Evolutionary conservation across 2,329 filamentous ascomycete species (phyloP), one percentile per base, ranked within the genome.

Genomic region (Fusarium sp.): DNA sequence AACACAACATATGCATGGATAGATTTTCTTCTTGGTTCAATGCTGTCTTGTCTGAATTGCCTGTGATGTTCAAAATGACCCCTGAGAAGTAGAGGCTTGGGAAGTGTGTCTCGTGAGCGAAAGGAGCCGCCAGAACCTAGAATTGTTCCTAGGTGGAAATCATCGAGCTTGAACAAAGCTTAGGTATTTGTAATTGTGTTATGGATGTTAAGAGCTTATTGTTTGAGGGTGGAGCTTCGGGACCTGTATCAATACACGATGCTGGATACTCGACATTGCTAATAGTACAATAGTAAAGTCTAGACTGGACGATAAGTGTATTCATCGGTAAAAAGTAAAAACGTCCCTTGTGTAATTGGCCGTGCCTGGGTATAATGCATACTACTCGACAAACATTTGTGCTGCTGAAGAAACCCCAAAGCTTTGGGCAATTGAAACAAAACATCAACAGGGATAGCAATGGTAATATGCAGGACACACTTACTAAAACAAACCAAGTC

Each of bases 381-480:
- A 20, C 38, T 17, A 15, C 28, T 33, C 17, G 11, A n/a, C 22
- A 49, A 43, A 18, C 28, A 31, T 24, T 17, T 11, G 39, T 18
- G 53, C 24, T 18, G 53, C 24, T 59, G 24, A 39, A 48, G 52
- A 65, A 59, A 45, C n/a, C 22, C 20, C n/a, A 22, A 45, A 34
- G 38, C 31, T 44, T 38, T 53, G 60, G 20, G 42, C 38, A 20
- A 20, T 58, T 34, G 24, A 65, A 59, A 51, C 36, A 33, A 38
- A 46, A 31, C 24, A 52, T 31, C 18, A 39, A 28, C 61, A 53
- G 39, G 62, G 62, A 44, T 65, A 45, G 31, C 46, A 53, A 66
- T 65, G 61, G 28, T 39, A 22, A 63, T 39, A 26, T 26, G 22
- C 10, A 52, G 24, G 38, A 24, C 3, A 24, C 6, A 8, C 7